phyloP scores from a whole-genome alignment of 1,139 yeast species.

The Arxiozyma slooffiae region DNA sequence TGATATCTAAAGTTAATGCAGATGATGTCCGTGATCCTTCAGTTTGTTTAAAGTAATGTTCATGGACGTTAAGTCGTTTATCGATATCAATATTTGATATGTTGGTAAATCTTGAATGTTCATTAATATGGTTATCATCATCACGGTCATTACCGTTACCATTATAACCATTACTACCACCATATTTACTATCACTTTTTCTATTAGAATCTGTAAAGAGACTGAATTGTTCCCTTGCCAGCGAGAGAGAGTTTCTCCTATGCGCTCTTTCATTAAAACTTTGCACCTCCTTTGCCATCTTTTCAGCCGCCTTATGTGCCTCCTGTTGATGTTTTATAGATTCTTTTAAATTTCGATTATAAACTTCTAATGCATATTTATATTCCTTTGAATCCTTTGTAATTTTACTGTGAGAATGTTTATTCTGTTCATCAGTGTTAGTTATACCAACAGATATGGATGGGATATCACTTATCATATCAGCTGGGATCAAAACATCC shows the following conservation, averaged over 20 bases:
- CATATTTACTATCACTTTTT: conserved; percentile 35
- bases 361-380: conserved; percentile 47
- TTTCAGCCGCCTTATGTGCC: conserved; percentile 58
- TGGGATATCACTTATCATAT: conserved; percentile 47
- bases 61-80: conserved; percentile 62
- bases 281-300: conserved; percentile 55
- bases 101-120: background rate
- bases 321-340: conserved; percentile 64
- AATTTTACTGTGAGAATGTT: conserved; percentile 11
- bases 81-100: conserved; percentile 37
- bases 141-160: background rate
- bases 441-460: conserved; percentile 59
- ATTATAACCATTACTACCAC: no score
- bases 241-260: conserved; percentile 1
- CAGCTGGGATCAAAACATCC: conserved; percentile 68
- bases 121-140: conserved; percentile 22
- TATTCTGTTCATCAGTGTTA: conserved; percentile 12
- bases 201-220: conserved; percentile 33
- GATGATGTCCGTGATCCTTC: conserved; percentile 5
- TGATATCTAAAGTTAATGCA: conserved; percentile 47
- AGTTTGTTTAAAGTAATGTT: conserved; percentile 40
- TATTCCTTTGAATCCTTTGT: conserved; percentile 43
- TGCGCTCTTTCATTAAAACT: conserved; percentile 22
- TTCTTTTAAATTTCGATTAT: conserved; percentile 44
- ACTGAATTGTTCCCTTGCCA: conserved; percentile 13